These are phyloP conservation scores for Bidens hawaiensis DNA, from an alignment of 140 eudicot genomes.

Conservation along the genomic window DNA sequence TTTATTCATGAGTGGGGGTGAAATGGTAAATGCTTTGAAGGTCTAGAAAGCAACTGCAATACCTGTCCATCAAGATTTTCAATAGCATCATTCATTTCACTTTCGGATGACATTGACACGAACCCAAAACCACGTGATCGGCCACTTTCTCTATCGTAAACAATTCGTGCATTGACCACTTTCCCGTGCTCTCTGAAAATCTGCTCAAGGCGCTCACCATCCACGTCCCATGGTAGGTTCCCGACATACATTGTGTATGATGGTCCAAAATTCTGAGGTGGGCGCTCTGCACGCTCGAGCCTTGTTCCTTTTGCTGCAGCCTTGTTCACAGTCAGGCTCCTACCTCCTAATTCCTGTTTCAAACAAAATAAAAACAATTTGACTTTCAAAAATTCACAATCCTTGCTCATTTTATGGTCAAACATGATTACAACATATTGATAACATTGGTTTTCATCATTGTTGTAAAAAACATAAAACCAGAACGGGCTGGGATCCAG, in stretches of 20 bases:
- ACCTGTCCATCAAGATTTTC: constrained; percentile 94
- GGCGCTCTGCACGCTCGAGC: constrained; percentile 39
- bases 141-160: constrained; percentile 74
- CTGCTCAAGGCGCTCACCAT: constrained; percentile 71
- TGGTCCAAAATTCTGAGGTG: constrained; percentile 49
- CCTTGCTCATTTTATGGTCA: not conserved
- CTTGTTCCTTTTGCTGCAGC: constrained; percentile 88
- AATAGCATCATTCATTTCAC: constrained; percentile 79
- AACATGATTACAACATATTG: not conserved
- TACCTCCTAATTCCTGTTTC: constrained; percentile 64
- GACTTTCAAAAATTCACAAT: not conserved
- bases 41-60: not conserved
- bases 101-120: constrained; percentile 66
- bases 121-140: constrained; percentile 97
- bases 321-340: constrained; percentile 68
- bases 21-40: not conserved
- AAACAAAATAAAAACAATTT: not conserved
- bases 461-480: too few relatives aligned
- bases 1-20: not conserved
- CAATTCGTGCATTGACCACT: constrained; percentile 69
- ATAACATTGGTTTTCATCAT: too few relatives aligned
- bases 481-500: too few relatives aligned
- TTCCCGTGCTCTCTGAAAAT: constrained; percentile 86
- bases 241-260: constrained; percentile 72
- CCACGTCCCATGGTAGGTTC: constrained; percentile 87